Base-by-base conservation (phyloP, 2,329 filamentous ascomycete species). In the Aspergillus sp. region DNA sequence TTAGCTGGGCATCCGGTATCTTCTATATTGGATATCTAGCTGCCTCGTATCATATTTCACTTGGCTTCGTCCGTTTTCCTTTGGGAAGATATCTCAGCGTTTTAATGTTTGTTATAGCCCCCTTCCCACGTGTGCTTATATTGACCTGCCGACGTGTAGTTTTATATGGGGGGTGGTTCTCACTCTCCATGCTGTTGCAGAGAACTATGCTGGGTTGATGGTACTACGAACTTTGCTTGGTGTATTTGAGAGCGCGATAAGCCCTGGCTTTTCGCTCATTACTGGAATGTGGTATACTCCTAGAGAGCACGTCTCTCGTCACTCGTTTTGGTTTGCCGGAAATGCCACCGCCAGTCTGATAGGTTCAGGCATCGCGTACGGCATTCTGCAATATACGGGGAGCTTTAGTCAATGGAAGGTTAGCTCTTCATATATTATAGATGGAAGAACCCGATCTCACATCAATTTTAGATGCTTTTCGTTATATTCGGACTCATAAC, bases 141-240 rank as follows among this genome's bases (percentile, higher is more conserved):
- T 11, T 12, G 44, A 47, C 15, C 4, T 30, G 6, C 8, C 13
- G 17, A n/a, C 7, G 15, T 34, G 13, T 20, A 65, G 60, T 9
- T 59, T 66, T 32, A 34, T 66, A 13, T 68, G 76, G 66, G 71
- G 71, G 11, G 57, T 71, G 3, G 48, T 74, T 17, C 66, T 74
- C 17, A 62, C 57, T 2, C 45, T 63, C 3, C 59, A 64, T 18
- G 71, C 73, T 2, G 69, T 72, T 15, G 64, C 69, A 12, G 66
- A 64, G 24, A 68, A 72, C 56, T 77, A 71, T 57, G 64, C 58
- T 11, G 72, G 69, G 2, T 64, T 77, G 13, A 71, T 78, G 63
- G 65, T 69, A 4, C 69, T 75, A 24, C 66, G 76, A 32, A 73
- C 76, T 49, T 69, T 79, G 48, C 70, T 77, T 34, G 76, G 76